phyloP scores from a whole-genome alignment of 2,329 filamentous ascomycete species.

The Metarhizium brunneum region DNA sequence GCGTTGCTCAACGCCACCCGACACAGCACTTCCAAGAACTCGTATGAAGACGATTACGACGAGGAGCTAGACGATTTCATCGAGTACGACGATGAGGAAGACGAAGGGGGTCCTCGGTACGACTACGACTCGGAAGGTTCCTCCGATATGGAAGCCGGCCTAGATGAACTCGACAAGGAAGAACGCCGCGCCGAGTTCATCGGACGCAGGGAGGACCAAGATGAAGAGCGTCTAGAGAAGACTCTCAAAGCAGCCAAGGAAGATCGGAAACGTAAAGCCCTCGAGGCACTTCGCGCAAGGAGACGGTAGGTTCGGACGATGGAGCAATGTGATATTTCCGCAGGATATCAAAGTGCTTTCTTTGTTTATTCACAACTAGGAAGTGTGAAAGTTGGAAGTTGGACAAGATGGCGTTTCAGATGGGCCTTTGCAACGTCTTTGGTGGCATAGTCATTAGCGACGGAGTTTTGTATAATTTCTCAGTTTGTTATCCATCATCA shows the following conservation, averaged over 20 bases:
- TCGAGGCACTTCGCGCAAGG: constrained; percentile 25
- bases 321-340: neutral
- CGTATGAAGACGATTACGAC: constrained; percentile 52
- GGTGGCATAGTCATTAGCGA: constrained; percentile 25
- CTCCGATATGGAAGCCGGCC: constrained; percentile 70
- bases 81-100: constrained; percentile 50
- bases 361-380: neutral
- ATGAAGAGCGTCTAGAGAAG: constrained; percentile 54
- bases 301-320: constrained; percentile 13
- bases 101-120: constrained; percentile 31
- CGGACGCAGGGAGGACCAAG: constrained; percentile 58
- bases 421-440: neutral
- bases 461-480: constrained; percentile 21
- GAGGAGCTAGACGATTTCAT: constrained; percentile 54
- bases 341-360: neutral
- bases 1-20: constrained; percentile 28
- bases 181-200: constrained; percentile 52
- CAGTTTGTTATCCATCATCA: neutral
- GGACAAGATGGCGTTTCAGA: neutral
- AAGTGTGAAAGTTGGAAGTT: neutral
- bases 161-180: constrained; percentile 65
- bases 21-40: constrained; percentile 19
- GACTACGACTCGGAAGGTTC: constrained; percentile 56
- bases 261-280: constrained; percentile 35
- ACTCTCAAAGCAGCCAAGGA: constrained; percentile 54